Evolutionary conservation across 1,284 basidiomycete species (phyloP).

Genomic region (Leucoagaricus sp.): DNA sequence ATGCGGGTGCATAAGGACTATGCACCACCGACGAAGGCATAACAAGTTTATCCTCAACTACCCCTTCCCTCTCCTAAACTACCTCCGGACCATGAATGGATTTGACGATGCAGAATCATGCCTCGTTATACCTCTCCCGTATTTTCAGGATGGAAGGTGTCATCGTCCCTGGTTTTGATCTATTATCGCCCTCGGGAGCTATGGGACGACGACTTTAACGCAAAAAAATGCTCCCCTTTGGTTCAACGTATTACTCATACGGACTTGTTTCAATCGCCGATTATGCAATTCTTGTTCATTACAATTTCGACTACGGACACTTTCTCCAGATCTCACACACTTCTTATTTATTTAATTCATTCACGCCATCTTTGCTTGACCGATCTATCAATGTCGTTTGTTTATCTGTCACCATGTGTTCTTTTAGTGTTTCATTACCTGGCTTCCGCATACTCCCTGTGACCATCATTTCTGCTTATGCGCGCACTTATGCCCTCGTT

Average conservation of each 20-base stretch:
- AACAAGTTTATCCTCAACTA: background rate
- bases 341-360: background rate
- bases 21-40: constrained; percentile 26
- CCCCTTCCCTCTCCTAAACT: constrained; percentile 7
- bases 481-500: background rate
- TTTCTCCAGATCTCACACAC: background rate
- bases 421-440: constrained; percentile 4
- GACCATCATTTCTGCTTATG: constrained; percentile 5
- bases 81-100: background rate
- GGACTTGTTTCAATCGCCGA: background rate
- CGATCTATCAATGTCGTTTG: background rate
- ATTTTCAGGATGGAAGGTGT: constrained; percentile 13
- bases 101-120: constrained; percentile 4
- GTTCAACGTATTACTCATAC: background rate
- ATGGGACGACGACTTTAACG: constrained; percentile 7
- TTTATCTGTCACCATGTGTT: constrained; percentile 4
- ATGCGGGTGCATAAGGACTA: constrained; percentile 58
- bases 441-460: background rate
- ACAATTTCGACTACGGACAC: constrained; percentile 5
- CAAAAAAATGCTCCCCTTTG: background rate
- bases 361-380: background rate
- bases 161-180: constrained; percentile 4
- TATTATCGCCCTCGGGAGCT: background rate
- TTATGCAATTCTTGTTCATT: constrained; percentile 6
- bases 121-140: constrained; percentile 5